Evolutionary conservation across 2,329 filamentous ascomycete species (phyloP).

Genomic region (Pseudogymnoascus sp.): DNA sequence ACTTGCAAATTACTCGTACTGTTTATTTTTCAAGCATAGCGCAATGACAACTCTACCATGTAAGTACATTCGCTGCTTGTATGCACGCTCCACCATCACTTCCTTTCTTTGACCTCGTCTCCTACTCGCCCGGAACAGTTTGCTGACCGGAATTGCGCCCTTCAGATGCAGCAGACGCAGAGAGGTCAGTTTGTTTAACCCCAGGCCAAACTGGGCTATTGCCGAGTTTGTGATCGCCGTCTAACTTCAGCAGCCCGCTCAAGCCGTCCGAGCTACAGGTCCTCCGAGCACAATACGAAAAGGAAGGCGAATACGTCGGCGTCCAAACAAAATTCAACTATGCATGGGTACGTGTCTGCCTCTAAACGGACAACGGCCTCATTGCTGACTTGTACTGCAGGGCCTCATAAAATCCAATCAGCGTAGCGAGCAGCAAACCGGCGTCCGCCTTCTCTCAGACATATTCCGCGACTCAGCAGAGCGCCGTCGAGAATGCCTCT

Average conservation of each 20-base stretch:
- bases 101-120: slow-evolving; percentile 15
- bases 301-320: slow-evolving; percentile 93
- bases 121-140: slow-evolving; percentile 19
- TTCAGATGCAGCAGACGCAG: slow-evolving; percentile 91
- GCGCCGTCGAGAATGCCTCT: slow-evolving; percentile 92
- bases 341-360: slow-evolving; percentile 66
- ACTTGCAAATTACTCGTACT: not conserved
- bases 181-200: slow-evolving; percentile 57
- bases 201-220: not conserved
- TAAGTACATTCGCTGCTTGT: slow-evolving; percentile 26
- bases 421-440: slow-evolving; percentile 84
- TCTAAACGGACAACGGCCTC: not conserved
- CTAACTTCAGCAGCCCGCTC: slow-evolving; percentile 57
- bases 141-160: slow-evolving; percentile 25
- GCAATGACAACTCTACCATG: slow-evolving; percentile 24
- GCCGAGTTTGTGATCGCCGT: not conserved
- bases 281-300: slow-evolving; percentile 88
- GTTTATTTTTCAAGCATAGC: slow-evolving; percentile 5
- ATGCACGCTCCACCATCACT: slow-evolving; percentile 21
- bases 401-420: slow-evolving; percentile 88
- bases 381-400: slow-evolving; percentile 37
- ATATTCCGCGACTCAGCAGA: slow-evolving; percentile 94
- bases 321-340: slow-evolving; percentile 99
- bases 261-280: slow-evolving; percentile 90
- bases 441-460: slow-evolving; percentile 86